phyloP scores from a whole-genome alignment of 2,329 filamentous ascomycete species.

The Uncinocarpus reesii region DNA sequence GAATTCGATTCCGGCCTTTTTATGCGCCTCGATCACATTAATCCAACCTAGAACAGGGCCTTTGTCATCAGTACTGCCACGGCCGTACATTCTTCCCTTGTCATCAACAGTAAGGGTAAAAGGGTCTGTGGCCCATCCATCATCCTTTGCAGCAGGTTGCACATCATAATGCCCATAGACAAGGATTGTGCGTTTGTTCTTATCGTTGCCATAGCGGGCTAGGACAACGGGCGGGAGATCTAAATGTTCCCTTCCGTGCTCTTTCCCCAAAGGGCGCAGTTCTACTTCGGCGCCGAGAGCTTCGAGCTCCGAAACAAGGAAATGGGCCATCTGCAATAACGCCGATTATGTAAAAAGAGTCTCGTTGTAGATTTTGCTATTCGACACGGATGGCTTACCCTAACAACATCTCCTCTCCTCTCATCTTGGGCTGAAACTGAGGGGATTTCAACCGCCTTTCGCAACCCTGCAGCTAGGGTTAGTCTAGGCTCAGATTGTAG shows the following conservation, averaged over 20 bases:
- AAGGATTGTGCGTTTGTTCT: conserved; percentile 85
- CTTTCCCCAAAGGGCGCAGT: conserved; percentile 76
- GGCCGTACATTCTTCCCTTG: conserved; percentile 90
- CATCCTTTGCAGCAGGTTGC: conserved; percentile 82
- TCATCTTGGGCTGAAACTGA: conserved; percentile 89
- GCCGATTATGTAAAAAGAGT: conserved; percentile 1
- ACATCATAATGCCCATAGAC: conserved; percentile 99
- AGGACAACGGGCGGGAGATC: conserved; percentile 88
- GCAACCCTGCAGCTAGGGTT: conserved; percentile 43
- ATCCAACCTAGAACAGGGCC: conserved; percentile 94
- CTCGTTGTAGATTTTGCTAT: neutral
- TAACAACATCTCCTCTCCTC: conserved; percentile 81
- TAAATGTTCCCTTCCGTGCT: conserved; percentile 81
- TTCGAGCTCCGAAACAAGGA: conserved; percentile 72
- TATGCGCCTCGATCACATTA: conserved; percentile 95
- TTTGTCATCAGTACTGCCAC: conserved; percentile 95
- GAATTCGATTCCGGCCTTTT: conserved; percentile 87
- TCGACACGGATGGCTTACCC: conserved; percentile 36
- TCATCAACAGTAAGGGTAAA: conserved; percentile 81
- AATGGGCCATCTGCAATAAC: conserved; percentile 66
- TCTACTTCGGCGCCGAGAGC: conserved; percentile 77
- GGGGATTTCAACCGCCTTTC: conserved; percentile 88
- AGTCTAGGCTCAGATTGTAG: conserved; percentile 9
- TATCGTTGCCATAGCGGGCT: conserved; percentile 82
- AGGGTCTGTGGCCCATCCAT: conserved; percentile 92